Base-by-base conservation (phyloP, 2,329 filamentous ascomycete genomes). In the Paramyrothecium sp. region DNA sequence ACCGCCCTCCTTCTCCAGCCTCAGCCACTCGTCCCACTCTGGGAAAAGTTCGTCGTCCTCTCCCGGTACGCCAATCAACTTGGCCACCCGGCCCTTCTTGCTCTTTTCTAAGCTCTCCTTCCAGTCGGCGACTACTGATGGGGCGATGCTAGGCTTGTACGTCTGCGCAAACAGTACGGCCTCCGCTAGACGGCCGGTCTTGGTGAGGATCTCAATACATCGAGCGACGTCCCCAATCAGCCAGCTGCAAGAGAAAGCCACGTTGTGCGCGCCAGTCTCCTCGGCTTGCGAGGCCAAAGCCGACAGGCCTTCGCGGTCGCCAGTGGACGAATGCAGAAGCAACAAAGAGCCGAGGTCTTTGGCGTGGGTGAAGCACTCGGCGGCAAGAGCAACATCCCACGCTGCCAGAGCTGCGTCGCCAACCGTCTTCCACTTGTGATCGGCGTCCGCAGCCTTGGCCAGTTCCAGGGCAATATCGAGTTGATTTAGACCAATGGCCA, bases 341-440 rank as follows among this genome's bases (percentile, higher is more conserved):
- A 99, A 83, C 8, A 98, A 78, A 1, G 92, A 96, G 46, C 94
- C 93, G 2, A 97, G 79, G 69, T 99, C 95, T 69, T 92, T 95
- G 50, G 93, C 92, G 58, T 95, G 88, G 19, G 86, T 87, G 73
- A 98, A 99, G 77, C 94, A 98, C 74, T 98, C 92, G 52, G 95
- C 89, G 0, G 95, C 95, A 2, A 98, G 85, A 5, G 84, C 81
- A 34, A 99, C 83, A 67, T 99, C 89, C 95, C 94, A 99, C 1
- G 81, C 89, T 11, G 87, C 78, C 46, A 99, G 83, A 2, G 95
- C 95, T 1, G 93, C 90, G 66, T 99, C 95, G 59, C 95, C 95
- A 4, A 99, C 91, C 3, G 87, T 93, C 83, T 98, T 98, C 95
- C 95, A 99, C 77, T 97, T 97, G 77, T 98, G 94, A 72, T 98